These are phyloP conservation scores for Perilla frutescens DNA, from an alignment of 257 asterid species.

Conservation along the genomic window DNA sequence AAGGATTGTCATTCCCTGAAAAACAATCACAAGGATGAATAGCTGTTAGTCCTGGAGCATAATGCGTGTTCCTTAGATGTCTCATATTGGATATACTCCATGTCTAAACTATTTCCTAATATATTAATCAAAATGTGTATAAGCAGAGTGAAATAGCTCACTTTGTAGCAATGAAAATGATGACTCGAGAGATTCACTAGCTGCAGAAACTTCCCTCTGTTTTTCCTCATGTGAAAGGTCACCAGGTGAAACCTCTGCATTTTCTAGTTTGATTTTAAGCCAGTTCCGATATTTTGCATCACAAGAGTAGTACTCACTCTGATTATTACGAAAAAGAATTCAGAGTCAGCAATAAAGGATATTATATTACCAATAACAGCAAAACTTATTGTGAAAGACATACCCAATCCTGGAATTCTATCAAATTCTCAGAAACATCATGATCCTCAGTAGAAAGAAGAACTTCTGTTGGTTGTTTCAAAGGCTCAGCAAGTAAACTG, in stretches of 20 bases:
- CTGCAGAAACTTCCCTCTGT: conserved; percentile 69
- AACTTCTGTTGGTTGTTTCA: conserved; percentile 76
- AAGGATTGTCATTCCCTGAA: conserved; percentile 69
- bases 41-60: conserved; percentile 18
- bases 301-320: conserved; percentile 96
- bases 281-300: conserved; percentile 95
- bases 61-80: neutral
- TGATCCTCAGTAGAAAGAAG: conserved; percentile 60
- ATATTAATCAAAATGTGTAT: conserved; percentile 15
- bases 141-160: conserved; percentile 49
- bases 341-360: conserved; percentile 38
- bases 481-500: conserved; percentile 95
- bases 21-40: conserved; percentile 31
- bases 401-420: conserved; percentile 99
- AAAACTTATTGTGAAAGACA: conserved; percentile 33
- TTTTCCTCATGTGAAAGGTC: conserved; percentile 87
- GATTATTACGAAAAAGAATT: conserved; percentile 36
- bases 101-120: neutral
- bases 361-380: conserved; percentile 26
- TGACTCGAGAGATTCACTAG: conserved; percentile 71
- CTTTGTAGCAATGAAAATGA: conserved; percentile 68
- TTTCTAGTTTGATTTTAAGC: conserved; percentile 75
- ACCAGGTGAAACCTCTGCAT: conserved; percentile 65
- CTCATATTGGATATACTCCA: neutral
- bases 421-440: conserved; percentile 71